Evolutionary conservation across 1,284 basidiomycete genomes (phyloP).

Genomic region (Cryptococcus deneoformans): DNA sequence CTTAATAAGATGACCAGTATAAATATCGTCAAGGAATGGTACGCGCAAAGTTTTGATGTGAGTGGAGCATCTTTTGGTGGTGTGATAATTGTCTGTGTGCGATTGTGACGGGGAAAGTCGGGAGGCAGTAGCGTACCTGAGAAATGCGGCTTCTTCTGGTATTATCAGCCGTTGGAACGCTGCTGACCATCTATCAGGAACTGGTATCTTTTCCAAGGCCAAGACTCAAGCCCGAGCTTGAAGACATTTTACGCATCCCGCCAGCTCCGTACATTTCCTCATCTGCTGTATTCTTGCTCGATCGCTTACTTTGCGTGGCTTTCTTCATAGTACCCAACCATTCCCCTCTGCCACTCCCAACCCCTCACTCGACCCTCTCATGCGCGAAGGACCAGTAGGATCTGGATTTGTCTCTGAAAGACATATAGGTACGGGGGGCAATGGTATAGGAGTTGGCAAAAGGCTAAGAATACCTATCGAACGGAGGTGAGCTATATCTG

Average conservation of each 20-base stretch:
- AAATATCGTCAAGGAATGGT: constrained; percentile 96
- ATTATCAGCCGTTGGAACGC: not conserved
- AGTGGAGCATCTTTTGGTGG: constrained; percentile 28
- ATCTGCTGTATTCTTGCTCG: not conserved
- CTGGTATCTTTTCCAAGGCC: constrained; percentile 78
- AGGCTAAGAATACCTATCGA: constrained; percentile 48
- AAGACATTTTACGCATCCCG: constrained; percentile 62
- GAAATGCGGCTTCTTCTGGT: no score
- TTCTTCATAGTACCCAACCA: constrained; percentile 1
- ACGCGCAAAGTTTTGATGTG: constrained; percentile 97
- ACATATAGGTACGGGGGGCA: constrained; percentile 11
- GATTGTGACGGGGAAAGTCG: not conserved
- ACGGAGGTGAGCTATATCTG: constrained; percentile 31
- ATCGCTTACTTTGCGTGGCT: not conserved
- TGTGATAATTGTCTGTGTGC: not conserved
- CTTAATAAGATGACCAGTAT: constrained; percentile 91
- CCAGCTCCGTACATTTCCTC: constrained; percentile 42
- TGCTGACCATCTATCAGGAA: constrained; percentile 61
- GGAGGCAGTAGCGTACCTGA: not conserved
- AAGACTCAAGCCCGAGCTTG: constrained; percentile 63
- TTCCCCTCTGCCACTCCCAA: constrained; percentile 46
- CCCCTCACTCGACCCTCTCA: constrained; percentile 46
- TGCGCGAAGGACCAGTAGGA: constrained; percentile 40
- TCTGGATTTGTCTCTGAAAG: constrained; percentile 15
- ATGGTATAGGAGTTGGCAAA: constrained; percentile 1